These are phyloP conservation scores for Urochloa ruziziensis DNA, from an alignment of 176 grass and related monocot genomes.

Conservation along the genomic window DNA sequence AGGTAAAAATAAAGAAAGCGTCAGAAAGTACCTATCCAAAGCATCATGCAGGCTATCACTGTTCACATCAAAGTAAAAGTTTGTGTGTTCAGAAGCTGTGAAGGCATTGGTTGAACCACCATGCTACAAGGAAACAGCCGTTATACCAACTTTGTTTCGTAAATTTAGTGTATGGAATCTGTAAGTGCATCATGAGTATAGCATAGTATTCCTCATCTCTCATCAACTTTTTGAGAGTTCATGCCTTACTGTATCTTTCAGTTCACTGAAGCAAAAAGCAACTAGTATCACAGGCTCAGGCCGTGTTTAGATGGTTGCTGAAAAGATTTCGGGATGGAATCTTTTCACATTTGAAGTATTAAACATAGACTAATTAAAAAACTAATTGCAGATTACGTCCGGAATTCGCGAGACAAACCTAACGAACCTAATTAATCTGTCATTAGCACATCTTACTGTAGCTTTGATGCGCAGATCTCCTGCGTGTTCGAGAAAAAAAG, in stretches of 20 bases:
- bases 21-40: conserved; percentile 71
- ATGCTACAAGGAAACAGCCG: conserved; percentile 59
- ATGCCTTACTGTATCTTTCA: not conserved
- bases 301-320: too few species aligned
- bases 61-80: conserved; percentile 94
- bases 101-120: conserved; percentile 92
- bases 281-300: not conserved
- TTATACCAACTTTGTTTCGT: not conserved
- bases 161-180: conserved; percentile 19
- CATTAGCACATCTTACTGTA: too few species aligned
- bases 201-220: not conserved
- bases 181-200: not conserved
- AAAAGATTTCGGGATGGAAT: too few species aligned
- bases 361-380: too few species aligned
- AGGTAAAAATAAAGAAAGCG: not conserved
- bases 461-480: too few species aligned
- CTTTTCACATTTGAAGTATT: too few species aligned
- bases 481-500: too few species aligned
- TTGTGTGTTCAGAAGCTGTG: conserved; percentile 77
- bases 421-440: too few species aligned
- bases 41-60: conserved; percentile 77
- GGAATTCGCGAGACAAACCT: too few species aligned
- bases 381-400: too few species aligned
- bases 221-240: not conserved
- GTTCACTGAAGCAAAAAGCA: not conserved